phyloP scores from a whole-genome alignment of 2,329 filamentous ascomycete genomes.

The Paecilomyces sp. region DNA sequence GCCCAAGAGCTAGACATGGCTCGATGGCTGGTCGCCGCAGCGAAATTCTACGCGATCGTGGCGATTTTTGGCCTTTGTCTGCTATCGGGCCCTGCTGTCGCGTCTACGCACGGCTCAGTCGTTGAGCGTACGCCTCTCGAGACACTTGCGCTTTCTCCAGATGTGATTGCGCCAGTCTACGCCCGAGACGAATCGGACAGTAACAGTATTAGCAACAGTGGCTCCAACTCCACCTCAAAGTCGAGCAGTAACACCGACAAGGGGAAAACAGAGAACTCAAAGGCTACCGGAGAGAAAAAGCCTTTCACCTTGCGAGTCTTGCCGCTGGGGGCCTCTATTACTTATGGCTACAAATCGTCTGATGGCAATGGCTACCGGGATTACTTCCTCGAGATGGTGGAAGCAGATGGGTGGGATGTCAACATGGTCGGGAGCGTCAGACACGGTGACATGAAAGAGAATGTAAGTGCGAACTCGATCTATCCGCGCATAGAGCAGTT shows the following conservation, averaged over 20 bases:
- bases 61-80: neutral
- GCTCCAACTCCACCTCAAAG: too few species aligned
- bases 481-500: neutral
- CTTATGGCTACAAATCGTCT: constrained; percentile 6
- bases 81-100: neutral
- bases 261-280: neutral
- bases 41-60: neutral
- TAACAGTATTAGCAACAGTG: too few species aligned
- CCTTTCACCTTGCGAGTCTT: neutral
- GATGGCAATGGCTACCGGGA: constrained; percentile 9
- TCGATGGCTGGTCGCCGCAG: neutral
- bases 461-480: constrained; percentile 8
- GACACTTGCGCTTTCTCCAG: neutral
- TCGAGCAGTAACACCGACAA: neutral
- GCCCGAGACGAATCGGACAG: neutral
- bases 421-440: constrained; percentile 9
- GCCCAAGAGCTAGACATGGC: neutral
- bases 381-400: constrained; percentile 4
- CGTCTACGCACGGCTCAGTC: neutral
- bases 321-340: constrained; percentile 9
- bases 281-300: neutral
- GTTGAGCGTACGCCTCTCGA: neutral
- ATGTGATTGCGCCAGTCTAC: neutral
- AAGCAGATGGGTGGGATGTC: constrained; percentile 6
- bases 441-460: constrained; percentile 10